These are phyloP conservation scores for Serendipita indica DNA, from an alignment of 768 basidiomycete genomes.

Conservation along the genomic window DNA sequence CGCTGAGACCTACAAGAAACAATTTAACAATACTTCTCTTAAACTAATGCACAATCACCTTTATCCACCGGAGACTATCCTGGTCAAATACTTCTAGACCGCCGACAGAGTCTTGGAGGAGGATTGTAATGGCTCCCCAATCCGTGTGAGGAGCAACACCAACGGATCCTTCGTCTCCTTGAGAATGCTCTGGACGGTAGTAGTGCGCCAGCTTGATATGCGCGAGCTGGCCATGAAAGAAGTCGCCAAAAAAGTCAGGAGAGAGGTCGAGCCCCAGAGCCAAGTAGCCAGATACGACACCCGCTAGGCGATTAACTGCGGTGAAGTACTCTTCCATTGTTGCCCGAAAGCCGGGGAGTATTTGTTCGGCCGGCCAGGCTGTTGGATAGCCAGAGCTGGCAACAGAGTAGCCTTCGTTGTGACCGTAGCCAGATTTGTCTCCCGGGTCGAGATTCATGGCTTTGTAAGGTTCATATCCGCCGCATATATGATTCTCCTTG, in stretches of 20 bases:
- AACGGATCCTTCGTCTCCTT: not conserved
- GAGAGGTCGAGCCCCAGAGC: not conserved
- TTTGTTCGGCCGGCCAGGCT: not conserved
- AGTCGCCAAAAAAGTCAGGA: not conserved
- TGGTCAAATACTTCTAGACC: constrained; percentile 1
- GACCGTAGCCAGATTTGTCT: not conserved
- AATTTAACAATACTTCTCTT: not conserved
- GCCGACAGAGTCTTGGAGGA: not conserved
- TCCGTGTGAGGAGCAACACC: not conserved
- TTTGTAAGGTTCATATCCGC: constrained; percentile 9
- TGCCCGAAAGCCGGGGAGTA: not conserved
- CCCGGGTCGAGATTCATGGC: not conserved
- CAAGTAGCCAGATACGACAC: not conserved
- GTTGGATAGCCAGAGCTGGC: not conserved
- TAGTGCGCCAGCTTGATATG: constrained; percentile 3
- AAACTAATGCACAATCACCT: not conserved
- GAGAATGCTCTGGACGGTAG: not conserved
- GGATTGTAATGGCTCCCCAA: constrained; percentile 6
- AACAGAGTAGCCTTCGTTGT: not conserved
- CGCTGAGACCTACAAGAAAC: not conserved
- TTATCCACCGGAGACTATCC: not conserved
- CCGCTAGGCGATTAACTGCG: not conserved
- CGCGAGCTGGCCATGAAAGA: not conserved
- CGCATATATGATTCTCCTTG: not conserved
- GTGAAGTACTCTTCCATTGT: not conserved